phyloP scores from a whole-genome alignment of 2,329 filamentous ascomycete genomes.

The Aspergillus sergii region DNA sequence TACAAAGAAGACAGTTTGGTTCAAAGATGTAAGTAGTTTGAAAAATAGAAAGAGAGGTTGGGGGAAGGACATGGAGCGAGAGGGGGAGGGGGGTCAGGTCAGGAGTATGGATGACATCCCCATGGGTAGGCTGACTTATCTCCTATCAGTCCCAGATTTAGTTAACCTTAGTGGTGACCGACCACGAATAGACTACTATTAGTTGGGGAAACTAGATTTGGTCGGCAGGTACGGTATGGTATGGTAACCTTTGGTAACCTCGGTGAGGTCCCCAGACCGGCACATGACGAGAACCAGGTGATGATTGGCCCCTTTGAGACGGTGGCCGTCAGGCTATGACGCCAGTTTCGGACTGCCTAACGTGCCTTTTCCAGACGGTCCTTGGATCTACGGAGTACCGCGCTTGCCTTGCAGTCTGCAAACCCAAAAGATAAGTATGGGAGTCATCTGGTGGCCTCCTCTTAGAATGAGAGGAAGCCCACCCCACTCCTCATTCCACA shows the following conservation, averaged over 20 bases:
- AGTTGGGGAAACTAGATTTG: not conserved
- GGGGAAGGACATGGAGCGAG: conserved; percentile 15
- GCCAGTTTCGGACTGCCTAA: not conserved
- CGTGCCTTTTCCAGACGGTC: not conserved
- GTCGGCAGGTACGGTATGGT: conserved; percentile 4
- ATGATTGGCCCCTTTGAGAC: conserved; percentile 1
- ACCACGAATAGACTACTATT: not conserved
- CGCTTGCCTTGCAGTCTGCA: conserved; percentile 5
- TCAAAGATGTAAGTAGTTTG: not conserved
- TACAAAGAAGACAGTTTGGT: conserved; percentile 1
- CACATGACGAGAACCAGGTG: conserved; percentile 7
- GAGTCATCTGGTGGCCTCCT: not conserved
- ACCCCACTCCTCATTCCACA: not conserved
- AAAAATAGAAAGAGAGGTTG: conserved; percentile 4
- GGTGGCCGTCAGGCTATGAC: not conserved
- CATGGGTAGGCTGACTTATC: conserved; percentile 23
- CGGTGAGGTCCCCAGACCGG: not conserved
- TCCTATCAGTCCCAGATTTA: conserved; percentile 14
- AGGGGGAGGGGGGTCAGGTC: conserved; percentile 24
- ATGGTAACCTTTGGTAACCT: not conserved
- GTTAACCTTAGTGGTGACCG: not conserved
- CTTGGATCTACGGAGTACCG: not conserved
- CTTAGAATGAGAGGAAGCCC: not conserved
- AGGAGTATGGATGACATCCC: conserved; percentile 28
- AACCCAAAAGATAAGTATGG: not conserved